Base-by-base conservation (phyloP, 1,284 basidiomycete genomes). In the Apiotrichum sp. region DNA sequence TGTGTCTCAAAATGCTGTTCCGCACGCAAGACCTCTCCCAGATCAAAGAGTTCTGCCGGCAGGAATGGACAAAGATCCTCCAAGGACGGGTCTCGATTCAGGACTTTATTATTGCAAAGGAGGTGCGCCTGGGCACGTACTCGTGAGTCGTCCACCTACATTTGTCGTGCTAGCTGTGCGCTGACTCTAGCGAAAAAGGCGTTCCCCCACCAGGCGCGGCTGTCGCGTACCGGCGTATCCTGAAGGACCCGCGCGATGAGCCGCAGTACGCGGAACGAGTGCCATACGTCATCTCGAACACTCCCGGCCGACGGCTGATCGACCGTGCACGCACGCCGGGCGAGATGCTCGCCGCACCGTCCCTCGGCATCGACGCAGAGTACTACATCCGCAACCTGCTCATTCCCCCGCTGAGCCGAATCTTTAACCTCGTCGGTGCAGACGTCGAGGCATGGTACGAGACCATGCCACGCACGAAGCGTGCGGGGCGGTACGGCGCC, bases 61-160 rank as follows among this genome's bases (percentile, higher is more conserved):
- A 81, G 32, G 88, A 90, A 40, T 98, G 93, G 92, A 79, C 81
- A 11, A 90, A 88, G 70, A 83, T 98, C 44, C 73, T 93, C 39
- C 85, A 89, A 53, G 87, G 89, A 52, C 84, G 83, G 58, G 86
- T 86, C 3, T 87, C 88, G 2, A 77, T 90, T 9, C 88, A 93
- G 68, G 93, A 98, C 70, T 96, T 97, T 66, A 87, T 93, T 49
- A 90, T 97, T 63, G 87, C 95, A 0, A 96, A 96, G 69, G 91
- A 95, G 73, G 93, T 98, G 33, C 85, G 81, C 65, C 81, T 98
- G 77, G 95, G 95, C 4, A 88, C 86, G 0, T 96, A 96, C 68
- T 90, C 86, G 89, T 88, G 57, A 64, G 75, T 68, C 29, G 36
- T n/a, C 4, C 11, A 36, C 14, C 10, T 11, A 11, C 6, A 22